Evolutionary conservation across 345 rosid species (phyloP).

Genomic region (Anastatica hierochuntica): DNA sequence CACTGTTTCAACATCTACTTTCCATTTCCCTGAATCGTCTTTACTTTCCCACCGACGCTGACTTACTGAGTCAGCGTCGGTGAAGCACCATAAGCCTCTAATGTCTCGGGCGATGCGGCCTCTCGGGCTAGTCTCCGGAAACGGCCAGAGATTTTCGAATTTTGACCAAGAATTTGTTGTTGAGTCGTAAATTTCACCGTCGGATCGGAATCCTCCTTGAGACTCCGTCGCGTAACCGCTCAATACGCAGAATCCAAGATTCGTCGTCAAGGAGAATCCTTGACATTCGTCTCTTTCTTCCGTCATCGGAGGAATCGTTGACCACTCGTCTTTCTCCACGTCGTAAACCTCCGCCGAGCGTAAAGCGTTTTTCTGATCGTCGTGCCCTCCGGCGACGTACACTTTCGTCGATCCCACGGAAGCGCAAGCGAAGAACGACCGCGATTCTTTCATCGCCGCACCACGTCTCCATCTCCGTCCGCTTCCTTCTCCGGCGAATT

Average conservation of each 20-base stretch:
- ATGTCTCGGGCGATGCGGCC: slow-evolving; percentile 12
- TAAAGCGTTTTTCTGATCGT: slow-evolving; percentile 45
- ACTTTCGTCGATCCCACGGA: slow-evolving; percentile 24
- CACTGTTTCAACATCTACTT: slow-evolving; percentile 6
- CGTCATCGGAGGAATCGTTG: slow-evolving; percentile 29
- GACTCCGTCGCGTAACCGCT: slow-evolving; percentile 47
- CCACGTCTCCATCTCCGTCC: slow-evolving; percentile 36
- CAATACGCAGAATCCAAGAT: slow-evolving; percentile 36
- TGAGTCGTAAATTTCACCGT: slow-evolving; percentile 39
- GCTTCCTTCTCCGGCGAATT: slow-evolving; percentile 23
- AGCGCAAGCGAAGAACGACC: slow-evolving; percentile 47
- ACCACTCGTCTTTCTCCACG: slow-evolving; percentile 44
- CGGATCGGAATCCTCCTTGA: slow-evolving; percentile 40
- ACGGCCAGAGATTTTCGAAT: slow-evolving; percentile 32
- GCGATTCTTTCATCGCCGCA: slow-evolving; percentile 35
- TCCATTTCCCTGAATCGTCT: slow-evolving; percentile 17
- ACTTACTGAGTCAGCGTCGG: slow-evolving; percentile 7
- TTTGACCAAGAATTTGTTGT: slow-evolving; percentile 24
- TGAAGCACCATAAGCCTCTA: slow-evolving; percentile 18
- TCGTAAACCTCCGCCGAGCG: slow-evolving; percentile 41
- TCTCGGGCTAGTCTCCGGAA: slow-evolving; percentile 29
- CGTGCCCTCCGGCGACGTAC: slow-evolving; percentile 65
- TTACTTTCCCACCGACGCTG: background rate
- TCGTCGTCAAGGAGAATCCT: slow-evolving; percentile 34
- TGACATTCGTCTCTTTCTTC: slow-evolving; percentile 50